Base-by-base conservation (phyloP, 306 rosid genomes). In the Acacia crassicarpa region DNA sequence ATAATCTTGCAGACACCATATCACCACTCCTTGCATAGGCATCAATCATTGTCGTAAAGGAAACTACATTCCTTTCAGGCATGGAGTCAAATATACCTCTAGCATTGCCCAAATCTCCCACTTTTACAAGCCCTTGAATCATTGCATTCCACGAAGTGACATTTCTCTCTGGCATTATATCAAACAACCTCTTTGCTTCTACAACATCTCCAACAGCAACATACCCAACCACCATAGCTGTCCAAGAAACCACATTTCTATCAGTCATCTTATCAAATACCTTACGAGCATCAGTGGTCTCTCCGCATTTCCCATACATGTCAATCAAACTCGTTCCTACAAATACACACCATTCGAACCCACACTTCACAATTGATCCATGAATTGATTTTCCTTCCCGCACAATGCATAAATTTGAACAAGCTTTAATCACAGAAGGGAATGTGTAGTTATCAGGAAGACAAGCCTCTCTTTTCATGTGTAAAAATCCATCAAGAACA, bases 21-120 rank as follows among this genome's bases (percentile, higher is more conserved):
- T 92, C 93, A 45, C 95, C 97, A 1, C 69, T 82, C 80, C 91
- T 94, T 0, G 97, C 97, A 82, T 90, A 94, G 38, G 92, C 97
- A 88, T 92, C 94, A n/a, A 92, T 87, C 94, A 94, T 84, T 4
- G 91, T 88, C 0, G 98, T 88, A 59, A 83, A 89, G 14, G 98
- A 92, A 75, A 92, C 90, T 15, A 87, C 88, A 86, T 90, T 87
- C 89, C 58, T 94, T 63, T 80, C 89, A 8, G 92, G 90, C 97
- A 90, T 94, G 79, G 84, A 87, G 41, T 94, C 91, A 83, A 91
- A 91, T 46, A 88, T 58, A 41, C 75, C 84, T 80, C 85, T 85
- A 74, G 94, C 98, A 63, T 83, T 45, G 6, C 23, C 61, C 86
- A 94, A 71, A 58, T 90, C 94, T 9, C 97, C 94, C 40, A 59